Evolutionary conservation across 2,329 filamentous ascomycete species (phyloP).

Genomic region (Teratosphaeria viscida): DNA sequence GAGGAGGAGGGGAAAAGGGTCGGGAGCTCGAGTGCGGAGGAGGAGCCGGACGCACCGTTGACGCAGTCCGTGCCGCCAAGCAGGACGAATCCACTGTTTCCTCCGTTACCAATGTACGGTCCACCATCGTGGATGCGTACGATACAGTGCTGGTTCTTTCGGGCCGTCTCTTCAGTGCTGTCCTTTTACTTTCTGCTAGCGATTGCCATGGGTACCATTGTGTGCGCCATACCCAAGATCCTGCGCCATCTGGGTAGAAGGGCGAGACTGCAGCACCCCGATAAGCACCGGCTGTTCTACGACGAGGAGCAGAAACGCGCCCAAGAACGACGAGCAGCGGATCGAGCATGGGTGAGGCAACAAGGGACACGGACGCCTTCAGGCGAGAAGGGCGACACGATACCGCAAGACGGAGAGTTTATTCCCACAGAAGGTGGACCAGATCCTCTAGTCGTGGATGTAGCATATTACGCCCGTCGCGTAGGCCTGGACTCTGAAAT

Average conservation of each 20-base stretch:
- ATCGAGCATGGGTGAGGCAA: conserved; percentile 50
- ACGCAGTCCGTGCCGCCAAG: conserved; percentile 46
- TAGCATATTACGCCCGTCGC: conserved; percentile 70
- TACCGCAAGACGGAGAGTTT: conserved; percentile 43
- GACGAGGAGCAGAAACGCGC: conserved; percentile 58
- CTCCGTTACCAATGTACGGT: conserved; percentile 71
- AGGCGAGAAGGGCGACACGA: conserved; percentile 30
- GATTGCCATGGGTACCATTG: conserved; percentile 64
- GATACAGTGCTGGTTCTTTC: conserved; percentile 56
- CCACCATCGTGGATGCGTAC: conserved; percentile 57
- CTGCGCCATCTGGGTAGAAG: conserved; percentile 41
- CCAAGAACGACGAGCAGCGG: conserved; percentile 46
- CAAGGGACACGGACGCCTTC: conserved; percentile 34
- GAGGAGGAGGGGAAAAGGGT: neutral
- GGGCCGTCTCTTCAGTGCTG: conserved; percentile 59
- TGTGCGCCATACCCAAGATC: conserved; percentile 52
- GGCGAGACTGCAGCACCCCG: conserved; percentile 50
- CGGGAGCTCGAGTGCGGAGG: conserved; percentile 3
- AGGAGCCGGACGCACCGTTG: conserved; percentile 37
- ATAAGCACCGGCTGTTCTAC: conserved; percentile 55
- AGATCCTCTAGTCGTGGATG: conserved; percentile 68
- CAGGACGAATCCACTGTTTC: conserved; percentile 71
- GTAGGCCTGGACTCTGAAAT: conserved; percentile 80
- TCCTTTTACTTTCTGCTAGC: conserved; percentile 67
- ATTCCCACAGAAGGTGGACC: conserved; percentile 67